These are phyloP conservation scores for Saccharum spontaneum DNA, from an alignment of 176 grass and related monocot genomes.

Conservation along the genomic window DNA sequence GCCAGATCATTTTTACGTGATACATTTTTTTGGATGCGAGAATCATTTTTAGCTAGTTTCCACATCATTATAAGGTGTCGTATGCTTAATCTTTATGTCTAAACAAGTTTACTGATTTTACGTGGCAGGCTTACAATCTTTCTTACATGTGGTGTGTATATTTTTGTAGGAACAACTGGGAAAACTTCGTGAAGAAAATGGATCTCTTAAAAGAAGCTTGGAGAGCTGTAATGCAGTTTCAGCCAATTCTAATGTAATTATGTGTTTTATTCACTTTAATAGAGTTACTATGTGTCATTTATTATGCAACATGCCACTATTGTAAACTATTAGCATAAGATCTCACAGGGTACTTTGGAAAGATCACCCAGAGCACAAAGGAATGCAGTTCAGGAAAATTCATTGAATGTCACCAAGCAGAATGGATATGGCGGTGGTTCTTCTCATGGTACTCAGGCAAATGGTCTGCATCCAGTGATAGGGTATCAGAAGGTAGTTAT, in stretches of 20 bases:
- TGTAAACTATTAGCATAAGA: conserved; percentile 11
- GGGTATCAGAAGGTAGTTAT: conserved; percentile 37
- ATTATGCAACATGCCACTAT: background rate
- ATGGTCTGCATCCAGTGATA: conserved; percentile 44
- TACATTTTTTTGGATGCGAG: background rate
- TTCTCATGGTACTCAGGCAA: conserved; percentile 47
- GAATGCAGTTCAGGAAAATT: conserved; percentile 53
- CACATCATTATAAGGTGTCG: background rate
- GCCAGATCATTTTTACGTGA: background rate
- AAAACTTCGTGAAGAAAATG: conserved; percentile 82
- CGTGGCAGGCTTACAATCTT: background rate
- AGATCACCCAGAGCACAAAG: conserved; percentile 51
- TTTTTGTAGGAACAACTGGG: conserved; percentile 74
- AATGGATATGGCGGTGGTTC: conserved; percentile 54
- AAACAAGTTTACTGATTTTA: background rate
- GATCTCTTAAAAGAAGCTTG: conserved; percentile 68
- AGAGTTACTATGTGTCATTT: conserved; percentile 29
- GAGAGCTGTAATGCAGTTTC: conserved; percentile 50
- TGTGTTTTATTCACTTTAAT: conserved; percentile 4
- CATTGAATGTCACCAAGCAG: conserved; percentile 35
- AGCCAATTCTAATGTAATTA: conserved; percentile 56
- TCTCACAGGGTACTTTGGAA: conserved; percentile 47
- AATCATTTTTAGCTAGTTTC: conserved; percentile 8
- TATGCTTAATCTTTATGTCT: background rate
- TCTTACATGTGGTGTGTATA: conserved; percentile 10